These are phyloP conservation scores for Chondrostereum purpureum DNA, from an alignment of 1,284 basidiomycete genomes.

Conservation along the genomic window DNA sequence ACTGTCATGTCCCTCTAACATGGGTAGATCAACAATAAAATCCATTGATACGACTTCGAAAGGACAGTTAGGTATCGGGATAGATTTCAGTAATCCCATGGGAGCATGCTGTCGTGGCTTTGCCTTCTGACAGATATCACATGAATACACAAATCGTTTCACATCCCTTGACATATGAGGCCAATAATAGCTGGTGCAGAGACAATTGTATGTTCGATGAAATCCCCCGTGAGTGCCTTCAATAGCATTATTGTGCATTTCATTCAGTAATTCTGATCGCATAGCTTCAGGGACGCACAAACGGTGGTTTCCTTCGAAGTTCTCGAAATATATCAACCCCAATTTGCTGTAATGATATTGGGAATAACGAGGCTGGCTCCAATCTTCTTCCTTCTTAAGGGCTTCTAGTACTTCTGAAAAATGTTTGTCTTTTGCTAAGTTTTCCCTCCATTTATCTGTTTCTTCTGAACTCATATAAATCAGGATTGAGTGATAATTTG, in stretches of 20 bases:
- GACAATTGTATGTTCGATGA: too few relatives aligned
- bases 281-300: too few relatives aligned
- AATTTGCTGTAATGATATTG: too few relatives aligned
- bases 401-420: too few relatives aligned
- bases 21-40: neutral
- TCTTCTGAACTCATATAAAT: neutral
- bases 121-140: too few relatives aligned
- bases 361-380: too few relatives aligned
- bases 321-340: too few relatives aligned
- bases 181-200: neutral
- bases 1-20: neutral
- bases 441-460: neutral
- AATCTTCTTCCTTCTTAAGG: too few relatives aligned
- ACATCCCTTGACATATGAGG: neutral
- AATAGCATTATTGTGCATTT: too few relatives aligned
- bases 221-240: too few relatives aligned
- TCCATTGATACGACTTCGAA: neutral
- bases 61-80: neutral
- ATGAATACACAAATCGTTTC: neutral
- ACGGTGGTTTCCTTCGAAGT: too few relatives aligned
- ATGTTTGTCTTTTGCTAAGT: neutral
- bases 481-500: neutral
- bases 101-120: neutral
- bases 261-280: too few relatives aligned
- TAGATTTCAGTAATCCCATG: neutral